Evolutionary conservation across 2,329 filamentous ascomycete species (phyloP).

Genomic region (Colletotrichum coccodes): DNA sequence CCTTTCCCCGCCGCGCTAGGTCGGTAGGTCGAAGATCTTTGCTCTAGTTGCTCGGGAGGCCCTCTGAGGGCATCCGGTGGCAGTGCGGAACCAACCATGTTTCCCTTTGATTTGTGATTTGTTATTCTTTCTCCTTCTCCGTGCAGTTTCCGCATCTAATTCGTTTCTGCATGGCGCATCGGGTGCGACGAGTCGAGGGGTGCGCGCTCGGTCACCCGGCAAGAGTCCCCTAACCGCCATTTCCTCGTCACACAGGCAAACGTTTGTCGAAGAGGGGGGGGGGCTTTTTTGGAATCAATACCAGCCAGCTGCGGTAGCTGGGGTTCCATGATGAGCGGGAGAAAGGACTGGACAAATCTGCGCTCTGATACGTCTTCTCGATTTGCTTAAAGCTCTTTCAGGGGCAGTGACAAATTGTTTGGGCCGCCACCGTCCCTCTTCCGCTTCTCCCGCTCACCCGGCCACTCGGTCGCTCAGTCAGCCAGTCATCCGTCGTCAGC

Average conservation of each 20-base stretch:
- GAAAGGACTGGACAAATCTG: not conserved
- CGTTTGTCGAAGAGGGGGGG: not conserved
- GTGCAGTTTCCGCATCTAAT: conserved; percentile 8
- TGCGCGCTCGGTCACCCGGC: not conserved
- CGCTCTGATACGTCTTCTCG: not conserved
- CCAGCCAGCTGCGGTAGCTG: not conserved
- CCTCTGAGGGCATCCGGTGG: conserved; percentile 10
- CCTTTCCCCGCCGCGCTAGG: conserved; percentile 26
- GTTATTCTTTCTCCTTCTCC: not conserved
- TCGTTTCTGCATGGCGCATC: conserved; percentile 1
- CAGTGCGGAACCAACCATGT: conserved; percentile 11
- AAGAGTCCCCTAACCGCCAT: not conserved
- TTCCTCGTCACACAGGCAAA: not conserved
- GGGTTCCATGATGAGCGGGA: not conserved
- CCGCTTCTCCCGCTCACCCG: not conserved
- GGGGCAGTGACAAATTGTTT: not conserved
- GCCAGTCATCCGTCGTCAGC: not conserved
- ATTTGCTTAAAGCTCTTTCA: not conserved
- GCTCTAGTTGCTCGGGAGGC: conserved; percentile 9
- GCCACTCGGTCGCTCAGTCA: not conserved
- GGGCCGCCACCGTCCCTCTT: not conserved
- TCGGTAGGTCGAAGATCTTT: conserved; percentile 24
- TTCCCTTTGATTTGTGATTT: not conserved
- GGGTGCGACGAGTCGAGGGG: not conserved
- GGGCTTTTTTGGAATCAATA: conserved; percentile 7